phyloP scores from a whole-genome alignment of 495 filamentous ascomycete genomes.

The Aspergillus indologenus region DNA sequence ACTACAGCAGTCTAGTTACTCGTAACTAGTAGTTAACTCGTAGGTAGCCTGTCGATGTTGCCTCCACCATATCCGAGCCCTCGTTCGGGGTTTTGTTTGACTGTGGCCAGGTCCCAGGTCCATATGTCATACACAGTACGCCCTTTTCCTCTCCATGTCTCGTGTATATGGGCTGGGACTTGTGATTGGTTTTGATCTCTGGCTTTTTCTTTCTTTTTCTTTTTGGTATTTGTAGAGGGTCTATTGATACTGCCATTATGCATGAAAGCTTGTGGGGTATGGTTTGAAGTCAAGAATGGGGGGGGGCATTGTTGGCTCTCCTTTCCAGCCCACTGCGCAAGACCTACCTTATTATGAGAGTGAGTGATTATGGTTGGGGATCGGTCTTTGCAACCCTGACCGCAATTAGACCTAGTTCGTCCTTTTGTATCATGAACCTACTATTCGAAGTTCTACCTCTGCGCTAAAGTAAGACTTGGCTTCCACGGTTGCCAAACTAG shows the following conservation, averaged over 20 bases:
- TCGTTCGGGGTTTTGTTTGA: not conserved
- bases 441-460: no score
- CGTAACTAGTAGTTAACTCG: no score
- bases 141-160: not conserved
- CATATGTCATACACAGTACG: not conserved
- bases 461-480: not conserved
- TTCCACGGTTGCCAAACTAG: not conserved
- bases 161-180: not conserved
- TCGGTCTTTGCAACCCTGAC: no score
- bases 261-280: not conserved
- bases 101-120: not conserved
- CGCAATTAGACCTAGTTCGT: not conserved
- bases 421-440: no score
- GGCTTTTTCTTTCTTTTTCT: not conserved
- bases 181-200: no score
- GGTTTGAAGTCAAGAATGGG: not conserved
- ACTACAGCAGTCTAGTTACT: no score
- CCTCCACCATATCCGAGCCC: no score
- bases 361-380: no score
- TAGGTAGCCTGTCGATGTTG: no score
- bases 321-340: no score
- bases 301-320: no score
- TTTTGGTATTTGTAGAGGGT: constrained; percentile 5
- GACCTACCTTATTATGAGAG: no score
- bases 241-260: not conserved